Evolutionary conservation across 2,329 filamentous ascomycete genomes (phyloP).

Genomic region (Claviceps pusilla): DNA sequence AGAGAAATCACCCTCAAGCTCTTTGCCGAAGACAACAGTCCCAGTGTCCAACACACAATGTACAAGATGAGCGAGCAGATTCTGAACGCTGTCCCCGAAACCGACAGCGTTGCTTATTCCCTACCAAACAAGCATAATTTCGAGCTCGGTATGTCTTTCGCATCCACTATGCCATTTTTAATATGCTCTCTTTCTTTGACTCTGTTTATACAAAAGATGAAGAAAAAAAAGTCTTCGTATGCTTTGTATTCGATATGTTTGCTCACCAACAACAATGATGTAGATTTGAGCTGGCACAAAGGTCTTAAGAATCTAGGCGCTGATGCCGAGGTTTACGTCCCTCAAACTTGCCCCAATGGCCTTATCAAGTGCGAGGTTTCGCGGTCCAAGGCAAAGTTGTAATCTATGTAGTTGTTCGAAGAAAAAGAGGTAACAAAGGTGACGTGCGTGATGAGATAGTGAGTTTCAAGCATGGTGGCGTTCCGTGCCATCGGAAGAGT

Average conservation of each 20-base stretch:
- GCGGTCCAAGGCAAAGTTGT: constrained; percentile 24
- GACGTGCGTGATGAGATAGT: neutral
- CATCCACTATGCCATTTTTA: neutral
- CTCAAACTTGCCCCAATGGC: constrained; percentile 84
- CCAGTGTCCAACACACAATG: constrained; percentile 94
- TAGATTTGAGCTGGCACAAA: constrained; percentile 94
- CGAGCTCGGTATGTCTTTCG: constrained; percentile 57
- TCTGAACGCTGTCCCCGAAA: constrained; percentile 55
- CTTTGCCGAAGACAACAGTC: constrained; percentile 80
- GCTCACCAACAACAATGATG: neutral
- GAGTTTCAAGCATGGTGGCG: too few relatives aligned
- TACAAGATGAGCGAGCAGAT: constrained; percentile 95
- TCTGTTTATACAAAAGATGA: too few relatives aligned
- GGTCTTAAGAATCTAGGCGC: constrained; percentile 86
- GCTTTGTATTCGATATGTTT: neutral
- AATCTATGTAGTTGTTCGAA: neutral
- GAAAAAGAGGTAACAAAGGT: neutral
- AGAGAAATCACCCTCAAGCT: constrained; percentile 75
- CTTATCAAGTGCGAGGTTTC: constrained; percentile 87
- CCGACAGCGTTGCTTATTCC: constrained; percentile 62
- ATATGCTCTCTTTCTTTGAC: neutral
- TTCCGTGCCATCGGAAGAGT: too few relatives aligned
- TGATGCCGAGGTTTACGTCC: constrained; percentile 89
- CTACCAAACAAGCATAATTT: constrained; percentile 99
- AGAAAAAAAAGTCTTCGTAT: neutral